Percentiles rank a stretch among this genome's conserved stretches.
phyloP scores from a whole-genome alignment of 768 basidiomycete species.

The Neoboletus subvelutipes region DNA sequence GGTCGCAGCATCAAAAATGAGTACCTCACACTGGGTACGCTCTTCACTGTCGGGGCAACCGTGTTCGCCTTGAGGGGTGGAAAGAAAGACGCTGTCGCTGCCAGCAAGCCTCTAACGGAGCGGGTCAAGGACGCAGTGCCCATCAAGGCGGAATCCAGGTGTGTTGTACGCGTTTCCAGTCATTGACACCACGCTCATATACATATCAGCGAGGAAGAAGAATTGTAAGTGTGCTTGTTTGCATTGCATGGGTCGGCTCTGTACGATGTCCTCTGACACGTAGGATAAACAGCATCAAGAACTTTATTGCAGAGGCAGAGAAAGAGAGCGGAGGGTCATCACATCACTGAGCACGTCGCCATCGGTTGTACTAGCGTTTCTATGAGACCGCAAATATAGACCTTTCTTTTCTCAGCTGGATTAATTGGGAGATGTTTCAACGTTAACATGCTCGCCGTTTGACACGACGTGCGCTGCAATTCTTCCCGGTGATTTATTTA shows the following conservation, averaged over 20 bases:
- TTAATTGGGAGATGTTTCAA: background rate
- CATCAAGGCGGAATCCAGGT: slow-evolving; percentile 68
- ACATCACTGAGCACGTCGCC: slow-evolving; percentile 26
- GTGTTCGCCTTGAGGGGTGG: slow-evolving; percentile 56
- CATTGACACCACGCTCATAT: slow-evolving; percentile 5
- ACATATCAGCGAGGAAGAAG: slow-evolving; percentile 69
- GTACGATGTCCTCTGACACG: slow-evolving; percentile 39
- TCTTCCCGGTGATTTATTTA: background rate
- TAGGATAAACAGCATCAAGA: slow-evolving; percentile 69
- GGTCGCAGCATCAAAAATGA: slow-evolving; percentile 82
- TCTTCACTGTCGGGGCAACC: slow-evolving; percentile 56
- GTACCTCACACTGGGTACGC: slow-evolving; percentile 71
- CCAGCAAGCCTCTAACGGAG: slow-evolving; percentile 44
- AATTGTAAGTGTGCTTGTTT: slow-evolving; percentile 61
- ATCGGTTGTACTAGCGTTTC: background rate
- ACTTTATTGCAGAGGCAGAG: slow-evolving; percentile 81
- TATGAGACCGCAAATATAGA: slow-evolving; percentile 12
- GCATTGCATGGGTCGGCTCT: slow-evolving; percentile 12
- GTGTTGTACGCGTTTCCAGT: slow-evolving; percentile 31
- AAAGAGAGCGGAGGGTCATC: slow-evolving; percentile 56
- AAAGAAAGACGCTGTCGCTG: slow-evolving; percentile 45
- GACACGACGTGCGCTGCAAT: background rate
- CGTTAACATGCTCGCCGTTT: background rate
- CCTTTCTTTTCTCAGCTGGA: background rate
- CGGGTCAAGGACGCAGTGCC: slow-evolving; percentile 66